phyloP scores from a whole-genome alignment of 164 flowering plant genomes.

The Malania oleifera region DNA sequence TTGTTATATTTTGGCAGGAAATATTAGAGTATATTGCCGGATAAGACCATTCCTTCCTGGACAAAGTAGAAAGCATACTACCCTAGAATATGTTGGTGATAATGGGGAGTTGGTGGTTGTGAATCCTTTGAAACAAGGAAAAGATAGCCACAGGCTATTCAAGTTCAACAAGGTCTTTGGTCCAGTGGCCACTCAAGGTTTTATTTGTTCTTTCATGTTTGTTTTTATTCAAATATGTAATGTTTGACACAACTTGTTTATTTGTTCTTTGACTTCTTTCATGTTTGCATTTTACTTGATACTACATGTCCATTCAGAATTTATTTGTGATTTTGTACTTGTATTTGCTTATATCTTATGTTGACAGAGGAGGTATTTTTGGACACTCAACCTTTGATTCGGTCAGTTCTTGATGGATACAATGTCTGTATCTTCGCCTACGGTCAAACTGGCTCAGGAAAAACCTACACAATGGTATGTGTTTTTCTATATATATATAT shows the following conservation, averaged over 20 bases:
- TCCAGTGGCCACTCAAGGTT: conserved; percentile 83
- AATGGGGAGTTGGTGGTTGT: conserved; percentile 78
- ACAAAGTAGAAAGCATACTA: conserved; percentile 64
- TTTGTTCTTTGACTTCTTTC: background rate
- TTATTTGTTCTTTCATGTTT: background rate
- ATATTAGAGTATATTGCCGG: conserved; percentile 92
- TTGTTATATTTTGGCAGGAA: conserved; percentile 43
- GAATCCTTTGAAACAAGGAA: conserved; percentile 82
- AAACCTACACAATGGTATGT: conserved; percentile 89
- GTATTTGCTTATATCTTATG: conserved; percentile 1
- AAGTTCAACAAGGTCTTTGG: conserved; percentile 89
- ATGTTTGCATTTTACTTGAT: background rate
- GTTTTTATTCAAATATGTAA: background rate
- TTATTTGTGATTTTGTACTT: background rate
- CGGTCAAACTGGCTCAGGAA: conserved; percentile 98
- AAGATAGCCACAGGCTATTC: conserved; percentile 66
- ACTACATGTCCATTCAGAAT: background rate
- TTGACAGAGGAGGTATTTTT: conserved; percentile 78
- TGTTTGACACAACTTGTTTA: background rate
- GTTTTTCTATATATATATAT: background rate
- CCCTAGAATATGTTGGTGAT: conserved; percentile 79
- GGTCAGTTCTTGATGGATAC: conserved; percentile 91
- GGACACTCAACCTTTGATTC: conserved; percentile 85
- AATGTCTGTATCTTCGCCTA: conserved; percentile 97
- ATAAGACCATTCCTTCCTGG: conserved; percentile 87